Conservation (phyloP, 164 flowering plant species). For the Aristolochia fimbriata region DNA sequence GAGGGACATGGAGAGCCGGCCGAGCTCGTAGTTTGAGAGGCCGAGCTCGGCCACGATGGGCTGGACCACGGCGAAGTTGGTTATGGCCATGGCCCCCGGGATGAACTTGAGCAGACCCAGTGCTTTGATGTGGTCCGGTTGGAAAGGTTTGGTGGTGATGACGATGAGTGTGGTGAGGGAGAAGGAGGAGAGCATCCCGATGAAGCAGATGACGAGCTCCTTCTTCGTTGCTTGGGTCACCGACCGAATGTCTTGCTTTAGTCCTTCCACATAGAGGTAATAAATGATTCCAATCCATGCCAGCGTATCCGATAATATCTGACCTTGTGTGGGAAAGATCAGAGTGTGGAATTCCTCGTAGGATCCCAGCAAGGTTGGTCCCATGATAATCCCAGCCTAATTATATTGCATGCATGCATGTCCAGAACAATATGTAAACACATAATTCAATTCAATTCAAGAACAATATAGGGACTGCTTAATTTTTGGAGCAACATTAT, state of each 20-base stretch:
- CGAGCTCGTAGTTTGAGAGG: conserved; percentile 56
- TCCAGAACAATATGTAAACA: too few species aligned
- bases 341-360: conserved; percentile 14
- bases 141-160: not conserved
- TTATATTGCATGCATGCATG: not conserved
- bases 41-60: conserved; percentile 41
- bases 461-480: too few species aligned
- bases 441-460: not conserved
- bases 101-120: conserved; percentile 20
- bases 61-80: conserved; percentile 40
- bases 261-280: conserved; percentile 40
- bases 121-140: conserved; percentile 13
- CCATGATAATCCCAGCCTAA: conserved; percentile 40
- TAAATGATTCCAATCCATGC: conserved; percentile 38
- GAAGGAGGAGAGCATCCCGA: conserved; percentile 22
- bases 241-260: conserved; percentile 33
- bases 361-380: conserved; percentile 43
- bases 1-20: conserved; percentile 32
- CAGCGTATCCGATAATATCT: conserved; percentile 19
- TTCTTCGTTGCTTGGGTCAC: conserved; percentile 24
- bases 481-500: too few species aligned
- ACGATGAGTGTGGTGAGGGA: not conserved
- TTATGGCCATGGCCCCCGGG: conserved; percentile 18
- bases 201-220: conserved; percentile 19
- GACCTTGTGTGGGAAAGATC: conserved; percentile 24